Base-by-base conservation (phyloP, 257 asterid species). In the Knoxia roxburghii region DNA sequence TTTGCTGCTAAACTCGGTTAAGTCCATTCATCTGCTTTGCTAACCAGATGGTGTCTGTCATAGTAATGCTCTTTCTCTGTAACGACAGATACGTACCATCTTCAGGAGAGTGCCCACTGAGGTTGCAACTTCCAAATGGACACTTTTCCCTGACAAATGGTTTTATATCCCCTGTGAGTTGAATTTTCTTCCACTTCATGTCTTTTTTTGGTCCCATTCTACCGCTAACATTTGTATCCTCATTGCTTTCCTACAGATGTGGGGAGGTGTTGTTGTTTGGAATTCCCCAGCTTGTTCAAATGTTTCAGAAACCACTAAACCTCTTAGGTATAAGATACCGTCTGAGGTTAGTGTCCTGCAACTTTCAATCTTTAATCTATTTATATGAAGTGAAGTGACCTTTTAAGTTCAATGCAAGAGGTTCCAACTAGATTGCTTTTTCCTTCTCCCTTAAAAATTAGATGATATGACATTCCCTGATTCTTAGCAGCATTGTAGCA, bases 251-350 rank as follows among this genome's bases (percentile, higher is more conserved):
- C 73, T 83, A 65, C 78, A 93, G 99, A 88, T 88, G 95, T 93
- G 99, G 97, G 99, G 99, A 68, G 84, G 99, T 65, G 86, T 93
- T 65, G 82, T 85, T 79, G 92, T 90, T 67, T 90, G 97, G 97
- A 93, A 90, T 67, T 93, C 97, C 75, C 81, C 91, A 7, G 82
- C 79, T 75, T 90, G 96, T 80, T 80, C 77, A 59, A 80, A 69
- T 30, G 84, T 68, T 73, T 73, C 82, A 20, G 72, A 71, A 65
- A 24, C 72, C 68, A 75, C 65, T 67, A 72, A 68, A 53, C 86
- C 26, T 77, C 77, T 65, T 76, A 80, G 87, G 56, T 81, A 67
- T 69, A 90, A 71, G 77, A 81, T 93, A 70, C 74, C 95, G 64
- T 76, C 86, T 55, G 86, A 86, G 91, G 97, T 88, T 66, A 80